Percentiles rank a stretch among this genome's conserved stretches.
Conservation (phyloP, 306 rosid genomes). For the Carpinus viminea region DNA sequence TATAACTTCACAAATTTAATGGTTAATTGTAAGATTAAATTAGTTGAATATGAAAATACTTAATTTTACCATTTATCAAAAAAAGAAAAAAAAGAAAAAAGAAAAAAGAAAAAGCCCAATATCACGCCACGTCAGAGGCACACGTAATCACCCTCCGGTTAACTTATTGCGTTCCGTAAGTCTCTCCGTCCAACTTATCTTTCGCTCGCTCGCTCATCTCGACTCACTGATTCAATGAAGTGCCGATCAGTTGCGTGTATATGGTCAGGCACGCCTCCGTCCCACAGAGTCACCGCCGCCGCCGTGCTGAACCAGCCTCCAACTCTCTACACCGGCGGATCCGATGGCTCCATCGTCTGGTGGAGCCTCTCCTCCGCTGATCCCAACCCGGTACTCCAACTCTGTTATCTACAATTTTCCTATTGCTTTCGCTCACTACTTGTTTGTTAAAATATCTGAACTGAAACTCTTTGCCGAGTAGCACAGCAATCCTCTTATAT, state of each 20-base stretch:
- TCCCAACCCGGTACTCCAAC: slow-evolving; percentile 59
- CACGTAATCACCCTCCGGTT: not conserved
- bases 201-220: slow-evolving; percentile 3
- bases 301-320: slow-evolving; percentile 59
- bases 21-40: no score
- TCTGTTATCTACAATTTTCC: not conserved
- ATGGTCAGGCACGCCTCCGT: slow-evolving; percentile 77
- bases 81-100: no score
- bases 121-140: not conserved
- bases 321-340: slow-evolving; percentile 86
- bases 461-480: not conserved
- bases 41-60: no score
- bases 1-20: no score
- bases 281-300: slow-evolving; percentile 72
- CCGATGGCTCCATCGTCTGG: slow-evolving; percentile 96
- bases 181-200: not conserved
- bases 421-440: not conserved
- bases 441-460: not conserved
- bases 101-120: no score
- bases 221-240: slow-evolving; percentile 65
- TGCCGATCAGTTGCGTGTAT: slow-evolving; percentile 90
- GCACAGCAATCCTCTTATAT: not conserved
- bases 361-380: slow-evolving; percentile 59
- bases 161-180: not conserved
- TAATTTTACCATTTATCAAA: no score